Evolutionary conservation across 371 early-diverging fungal species (phyloP).

Genomic region (Rozella allomycis): DNA sequence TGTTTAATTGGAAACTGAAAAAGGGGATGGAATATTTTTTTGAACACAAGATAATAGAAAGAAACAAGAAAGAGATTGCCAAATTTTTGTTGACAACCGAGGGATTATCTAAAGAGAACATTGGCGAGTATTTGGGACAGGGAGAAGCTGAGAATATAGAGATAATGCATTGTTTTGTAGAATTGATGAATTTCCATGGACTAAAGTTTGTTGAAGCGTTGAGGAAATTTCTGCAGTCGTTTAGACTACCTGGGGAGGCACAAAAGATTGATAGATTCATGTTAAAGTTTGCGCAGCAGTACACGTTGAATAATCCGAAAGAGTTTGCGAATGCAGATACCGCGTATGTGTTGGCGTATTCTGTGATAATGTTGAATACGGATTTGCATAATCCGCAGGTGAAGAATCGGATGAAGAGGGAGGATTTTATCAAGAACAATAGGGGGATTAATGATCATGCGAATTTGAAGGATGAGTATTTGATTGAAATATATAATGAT

Average conservation of each 20-base stretch:
- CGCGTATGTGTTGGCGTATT: conserved; percentile 80
- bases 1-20: conserved; percentile 74
- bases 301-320: conserved; percentile 50
- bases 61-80: conserved; percentile 35
- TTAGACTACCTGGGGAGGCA: conserved; percentile 91
- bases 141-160: conserved; percentile 65
- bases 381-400: conserved; percentile 82
- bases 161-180: conserved; percentile 87
- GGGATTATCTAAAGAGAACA: conserved; percentile 51
- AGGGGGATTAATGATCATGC: conserved; percentile 71
- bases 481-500: conserved; percentile 54
- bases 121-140: conserved; percentile 92
- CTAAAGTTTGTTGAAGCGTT: conserved; percentile 62
- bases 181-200: conserved; percentile 56
- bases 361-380: conserved; percentile 86
- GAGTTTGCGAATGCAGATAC: conserved; percentile 57
- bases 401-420: conserved; percentile 69
- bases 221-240: conserved; percentile 67
- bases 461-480: conserved; percentile 43
- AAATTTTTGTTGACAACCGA: conserved; percentile 45
- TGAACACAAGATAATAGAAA: conserved; percentile 35
- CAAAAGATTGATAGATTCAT: conserved; percentile 95
- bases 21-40: conserved; percentile 54
- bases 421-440: conserved; percentile 82
- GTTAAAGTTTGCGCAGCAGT: conserved; percentile 87